Evolutionary conservation across 305 asterid species (phyloP), one percentile per base, ranked within the genome.

Genomic region (Fraxinus dipetala): DNA sequence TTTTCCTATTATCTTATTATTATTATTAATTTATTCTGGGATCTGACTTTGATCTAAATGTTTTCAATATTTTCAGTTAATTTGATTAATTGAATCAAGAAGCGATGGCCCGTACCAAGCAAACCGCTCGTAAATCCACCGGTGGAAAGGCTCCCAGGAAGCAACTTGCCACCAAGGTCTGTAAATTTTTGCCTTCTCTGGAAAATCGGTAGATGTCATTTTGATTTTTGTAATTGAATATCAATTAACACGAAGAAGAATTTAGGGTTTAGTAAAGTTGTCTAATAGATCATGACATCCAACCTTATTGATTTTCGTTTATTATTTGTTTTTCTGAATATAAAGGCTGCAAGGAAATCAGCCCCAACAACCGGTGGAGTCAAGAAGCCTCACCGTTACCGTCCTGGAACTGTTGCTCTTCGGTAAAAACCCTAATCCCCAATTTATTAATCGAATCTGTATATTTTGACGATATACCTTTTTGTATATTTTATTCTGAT

Each of bases 391-490:
- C 94, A 91, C 38, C 95, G 95, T 31, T 91, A 90, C 80, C 93
- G 95, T 26, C 95, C 95, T 2, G 93, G 95, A 89, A 91, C 95
- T 5, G 95, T 91, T 61, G 93, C 95, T 70, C 95, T 90, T 54
- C 92, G 92, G 93, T 90, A 83, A 77, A 34, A 85, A 61, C 36
- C 77, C 70, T 7, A 13, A 1, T 32, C 63, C 26, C 75, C 0
- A 61, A 9, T 16, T 24, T 0, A 3, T 48, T 63, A 1, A 0
- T 26, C 13, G 43, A 2, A 36, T 8, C 43, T 36, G 43, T 36
- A 8, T 36, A 7, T 36, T 36, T 36, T 36, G 43, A 36, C 43
- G 2, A 8, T 8, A 7, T 8, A 36, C 11, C 11, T 9, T 0
- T 35, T 36, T 1, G 11, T 36, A 8, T 1, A 8, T 36, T 7